A percentile compares a stretch with the other conserved stretches of the same genome.
Conservation (phyloP, 2,329 filamentous ascomycete species). For the Lasiodiplodia theobromae region DNA sequence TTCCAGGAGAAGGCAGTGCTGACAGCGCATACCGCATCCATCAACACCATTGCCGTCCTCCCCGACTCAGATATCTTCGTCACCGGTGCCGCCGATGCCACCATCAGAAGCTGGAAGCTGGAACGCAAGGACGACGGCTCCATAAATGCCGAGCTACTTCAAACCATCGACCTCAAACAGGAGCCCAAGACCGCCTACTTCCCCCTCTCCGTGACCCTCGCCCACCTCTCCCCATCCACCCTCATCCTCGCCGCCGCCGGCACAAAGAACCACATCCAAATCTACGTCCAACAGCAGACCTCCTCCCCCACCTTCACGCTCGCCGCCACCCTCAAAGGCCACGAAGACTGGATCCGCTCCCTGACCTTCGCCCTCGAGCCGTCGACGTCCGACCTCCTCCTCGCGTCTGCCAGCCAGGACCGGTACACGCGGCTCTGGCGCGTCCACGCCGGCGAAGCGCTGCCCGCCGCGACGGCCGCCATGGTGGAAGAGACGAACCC, state of each 20-base stretch:
- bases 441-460: constrained; percentile 72
- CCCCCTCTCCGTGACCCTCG: constrained; percentile 77
- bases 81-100: constrained; percentile 69
- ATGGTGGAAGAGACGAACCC: constrained; percentile 61
- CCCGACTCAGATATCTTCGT: constrained; percentile 58
- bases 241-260: constrained; percentile 83
- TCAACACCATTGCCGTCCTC: constrained; percentile 68
- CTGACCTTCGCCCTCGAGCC: constrained; percentile 71
- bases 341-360: constrained; percentile 94
- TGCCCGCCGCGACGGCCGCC: constrained; percentile 64
- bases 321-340: constrained; percentile 80
- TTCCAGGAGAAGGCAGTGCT: constrained; percentile 59
- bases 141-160: constrained; percentile 37
- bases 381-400: constrained; percentile 70
- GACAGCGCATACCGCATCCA: constrained; percentile 72
- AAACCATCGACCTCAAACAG: constrained; percentile 58
- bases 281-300: constrained; percentile 69
- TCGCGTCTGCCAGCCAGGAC: constrained; percentile 95
- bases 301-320: constrained; percentile 65
- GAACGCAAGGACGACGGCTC: constrained; percentile 42
- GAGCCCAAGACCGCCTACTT: constrained; percentile 74
- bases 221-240: constrained; percentile 62
- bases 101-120: constrained; percentile 73
- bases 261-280: constrained; percentile 80
- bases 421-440: constrained; percentile 97